These are phyloP conservation scores for Phylloporus sp. DNA, from an alignment of 768 basidiomycete genomes.

Conservation along the genomic window DNA sequence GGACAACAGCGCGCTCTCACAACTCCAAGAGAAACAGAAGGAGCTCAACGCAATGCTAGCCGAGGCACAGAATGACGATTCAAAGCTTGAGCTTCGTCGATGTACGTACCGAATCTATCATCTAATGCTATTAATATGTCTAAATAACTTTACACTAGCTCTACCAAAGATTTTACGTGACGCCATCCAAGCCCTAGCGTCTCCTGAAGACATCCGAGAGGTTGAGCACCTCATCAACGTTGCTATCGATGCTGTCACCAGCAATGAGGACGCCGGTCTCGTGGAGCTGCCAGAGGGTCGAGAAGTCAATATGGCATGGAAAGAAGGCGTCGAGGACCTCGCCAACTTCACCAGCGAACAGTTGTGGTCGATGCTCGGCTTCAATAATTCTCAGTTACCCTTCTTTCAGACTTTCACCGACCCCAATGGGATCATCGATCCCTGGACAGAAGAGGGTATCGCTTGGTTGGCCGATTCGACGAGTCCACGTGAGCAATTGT, in stretches of 20 bases:
- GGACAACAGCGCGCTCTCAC: background rate
- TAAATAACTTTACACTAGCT: background rate
- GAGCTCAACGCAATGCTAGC: background rate
- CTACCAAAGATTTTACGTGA: background rate
- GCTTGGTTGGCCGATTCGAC: slow-evolving; percentile 1
- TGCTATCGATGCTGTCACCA: background rate
- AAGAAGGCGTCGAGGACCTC: slow-evolving; percentile 3
- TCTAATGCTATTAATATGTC: background rate
- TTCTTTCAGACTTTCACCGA: slow-evolving; percentile 4
- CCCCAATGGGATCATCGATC: slow-evolving; percentile 1
- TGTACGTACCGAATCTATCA: background rate
- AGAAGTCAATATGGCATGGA: background rate
- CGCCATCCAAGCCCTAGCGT: background rate
- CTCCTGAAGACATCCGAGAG: background rate
- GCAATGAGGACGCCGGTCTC: fast-evolving
- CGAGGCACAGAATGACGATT: background rate
- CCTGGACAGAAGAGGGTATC: slow-evolving; percentile 9
- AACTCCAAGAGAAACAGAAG: background rate
- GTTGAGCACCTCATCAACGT: background rate
- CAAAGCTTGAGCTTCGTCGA: background rate
- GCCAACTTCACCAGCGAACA: background rate
- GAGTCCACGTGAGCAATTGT: background rate
- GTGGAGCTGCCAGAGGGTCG: background rate
- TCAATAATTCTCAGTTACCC: background rate
- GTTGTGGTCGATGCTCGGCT: background rate